Conservation (phyloP, 768 basidiomycete genomes). For the Lactarius trivialis region DNA sequence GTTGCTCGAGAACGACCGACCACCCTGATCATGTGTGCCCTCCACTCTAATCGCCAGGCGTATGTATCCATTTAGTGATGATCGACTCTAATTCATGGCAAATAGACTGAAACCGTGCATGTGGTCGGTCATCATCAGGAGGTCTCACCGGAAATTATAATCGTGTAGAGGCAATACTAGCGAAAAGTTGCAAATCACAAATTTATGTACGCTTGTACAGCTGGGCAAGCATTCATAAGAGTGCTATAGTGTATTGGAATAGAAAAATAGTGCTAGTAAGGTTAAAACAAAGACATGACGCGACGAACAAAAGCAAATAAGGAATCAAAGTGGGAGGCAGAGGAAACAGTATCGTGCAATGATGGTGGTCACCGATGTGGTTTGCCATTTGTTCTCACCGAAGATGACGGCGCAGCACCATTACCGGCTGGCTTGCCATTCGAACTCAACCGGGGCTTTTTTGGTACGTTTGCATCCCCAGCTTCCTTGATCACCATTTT, state of each 20-base stretch:
- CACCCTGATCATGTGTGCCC: too few species aligned
- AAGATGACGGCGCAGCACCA: constrained; percentile 40
- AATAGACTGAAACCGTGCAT: too few species aligned
- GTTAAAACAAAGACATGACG: constrained; percentile 1
- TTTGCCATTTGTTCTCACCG: constrained; percentile 55
- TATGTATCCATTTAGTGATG: too few species aligned
- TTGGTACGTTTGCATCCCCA: constrained; percentile 42
- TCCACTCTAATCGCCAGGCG: too few species aligned
- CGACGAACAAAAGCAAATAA: background rate
- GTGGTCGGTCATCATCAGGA: too few species aligned
- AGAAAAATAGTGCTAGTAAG: background rate
- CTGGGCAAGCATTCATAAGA: constrained; percentile 1
- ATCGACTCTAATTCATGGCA: too few species aligned
- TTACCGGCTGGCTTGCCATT: constrained; percentile 38
- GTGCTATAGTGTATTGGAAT: constrained; percentile 18
- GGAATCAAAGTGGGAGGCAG: background rate
- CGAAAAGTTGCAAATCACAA: constrained; percentile 6
- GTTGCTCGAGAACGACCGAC: too few species aligned
- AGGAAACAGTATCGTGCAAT: background rate
- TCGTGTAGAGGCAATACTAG: background rate
- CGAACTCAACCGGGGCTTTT: constrained; percentile 53
- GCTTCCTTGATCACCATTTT: constrained; percentile 92
- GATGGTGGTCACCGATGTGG: constrained; percentile 42
- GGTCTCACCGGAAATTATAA: background rate
- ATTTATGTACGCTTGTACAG: constrained; percentile 13